Conservation (phyloP, 2,329 filamentous ascomycete species). For the Hortaea werneckii region DNA sequence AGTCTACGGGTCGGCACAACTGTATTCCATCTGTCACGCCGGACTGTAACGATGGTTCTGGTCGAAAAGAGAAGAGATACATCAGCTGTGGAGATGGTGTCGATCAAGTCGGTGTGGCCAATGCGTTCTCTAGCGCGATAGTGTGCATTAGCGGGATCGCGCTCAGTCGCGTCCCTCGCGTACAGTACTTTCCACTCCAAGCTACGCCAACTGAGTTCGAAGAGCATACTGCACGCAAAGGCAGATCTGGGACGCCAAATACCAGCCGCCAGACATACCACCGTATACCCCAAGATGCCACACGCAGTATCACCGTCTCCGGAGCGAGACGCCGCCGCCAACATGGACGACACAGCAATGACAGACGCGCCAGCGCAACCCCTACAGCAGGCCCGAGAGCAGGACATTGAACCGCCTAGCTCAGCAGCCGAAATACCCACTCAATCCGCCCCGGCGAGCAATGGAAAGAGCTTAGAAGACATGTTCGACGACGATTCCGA, state of each 20-base stretch:
- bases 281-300: conserved; percentile 27
- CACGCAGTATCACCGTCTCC: conserved; percentile 34
- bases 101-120: too few species aligned
- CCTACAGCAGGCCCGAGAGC: conserved; percentile 10
- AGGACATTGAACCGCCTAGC: conserved; percentile 1
- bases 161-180: not conserved
- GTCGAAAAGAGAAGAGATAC: too few species aligned
- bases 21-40: too few species aligned
- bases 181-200: not conserved
- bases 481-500: conserved; percentile 50
- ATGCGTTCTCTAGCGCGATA: not conserved
- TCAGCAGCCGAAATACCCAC: conserved; percentile 4
- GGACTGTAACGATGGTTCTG: too few species aligned
- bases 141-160: not conserved
- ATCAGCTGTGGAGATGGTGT: too few species aligned
- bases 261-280: not conserved
- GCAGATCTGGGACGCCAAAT: too few species aligned
- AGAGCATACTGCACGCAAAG: too few species aligned
- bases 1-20: too few species aligned
- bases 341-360: conserved; percentile 24
- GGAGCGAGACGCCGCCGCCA: conserved; percentile 10
- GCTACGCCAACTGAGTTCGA: too few species aligned
- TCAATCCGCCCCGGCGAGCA: conserved; percentile 6
- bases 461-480: conserved; percentile 37
- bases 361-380: conserved; percentile 19